A percentile compares a stretch with the other conserved stretches of the same genome.
Evolutionary conservation across 306 rosid species (phyloP).

Genomic region (Cucurbita moschata): DNA sequence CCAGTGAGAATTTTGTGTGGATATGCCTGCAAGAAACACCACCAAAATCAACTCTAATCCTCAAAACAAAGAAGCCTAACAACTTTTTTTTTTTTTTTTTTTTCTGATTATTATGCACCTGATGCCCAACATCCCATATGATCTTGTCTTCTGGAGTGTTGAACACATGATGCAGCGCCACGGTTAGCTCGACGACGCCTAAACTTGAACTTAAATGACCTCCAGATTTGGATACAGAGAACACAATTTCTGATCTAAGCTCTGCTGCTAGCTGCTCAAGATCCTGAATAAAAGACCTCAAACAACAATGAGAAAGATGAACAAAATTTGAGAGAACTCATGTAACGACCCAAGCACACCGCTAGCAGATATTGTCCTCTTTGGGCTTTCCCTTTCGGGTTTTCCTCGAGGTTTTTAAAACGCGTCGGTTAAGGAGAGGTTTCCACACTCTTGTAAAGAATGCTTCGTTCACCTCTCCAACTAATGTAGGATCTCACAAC

Average conservation of each 20-base stretch:
- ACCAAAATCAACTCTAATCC: not conserved
- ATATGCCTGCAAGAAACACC: constrained; percentile 33
- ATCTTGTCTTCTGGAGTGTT: constrained; percentile 73
- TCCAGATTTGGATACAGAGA: constrained; percentile 47
- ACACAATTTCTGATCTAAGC: constrained; percentile 63
- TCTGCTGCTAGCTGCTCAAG: constrained; percentile 81
- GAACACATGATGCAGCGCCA: constrained; percentile 83
- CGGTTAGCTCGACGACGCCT: constrained; percentile 80
- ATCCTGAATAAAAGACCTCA: constrained; percentile 27
- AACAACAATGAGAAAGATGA: not conserved
- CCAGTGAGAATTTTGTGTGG: constrained; percentile 94
- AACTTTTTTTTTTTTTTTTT: too few relatives aligned
- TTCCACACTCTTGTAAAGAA: too few relatives aligned
- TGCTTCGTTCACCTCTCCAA: too few relatives aligned
- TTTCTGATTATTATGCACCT: constrained; percentile 15
- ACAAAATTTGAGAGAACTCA: not conserved
- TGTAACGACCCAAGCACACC: too few relatives aligned
- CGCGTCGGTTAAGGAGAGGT: too few relatives aligned
- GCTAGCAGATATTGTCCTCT: too few relatives aligned
- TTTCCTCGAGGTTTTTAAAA: too few relatives aligned
- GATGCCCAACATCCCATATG: constrained; percentile 98
- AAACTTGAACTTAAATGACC: constrained; percentile 95
- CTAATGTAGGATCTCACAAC: too few relatives aligned
- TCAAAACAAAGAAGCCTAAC: not conserved
- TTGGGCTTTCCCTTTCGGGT: too few relatives aligned